Evolutionary conservation across 2,329 filamentous ascomycete genomes (phyloP), one percentile per base, ranked within the genome.

Genomic region (Calycina herbarum): DNA sequence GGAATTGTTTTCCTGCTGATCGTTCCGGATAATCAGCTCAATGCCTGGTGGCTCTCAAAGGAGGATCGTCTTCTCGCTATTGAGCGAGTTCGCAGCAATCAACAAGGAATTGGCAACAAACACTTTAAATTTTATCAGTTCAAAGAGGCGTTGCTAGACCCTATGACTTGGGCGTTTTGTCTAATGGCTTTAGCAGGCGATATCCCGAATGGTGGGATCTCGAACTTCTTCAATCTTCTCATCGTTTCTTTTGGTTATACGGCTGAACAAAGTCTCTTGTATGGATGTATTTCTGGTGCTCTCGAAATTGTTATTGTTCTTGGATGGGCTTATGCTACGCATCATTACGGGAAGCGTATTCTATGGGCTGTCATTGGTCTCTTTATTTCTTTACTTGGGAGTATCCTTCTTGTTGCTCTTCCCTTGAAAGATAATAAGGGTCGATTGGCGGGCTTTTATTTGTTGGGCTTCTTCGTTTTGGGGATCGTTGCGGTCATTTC

Each of bases 171-270:
- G 73, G 71, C 73, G 1, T 73, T 75, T 33, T 84, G 84, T 57
- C 64, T 82, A 6, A 76, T 86, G 45, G 83, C 82, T 0, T 70
- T 82, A 38, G 63, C 76, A 7, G 65, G 69, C 13, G 70, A 73
- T 63, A 74, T 76, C 61, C 72, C 72, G 15, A 75, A 75, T 64
- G 75, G 75, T 17, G 85, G 85, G 15, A 84, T 87, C 59, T 81
- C 79, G 0, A 87, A 85, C 65, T 88, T 87, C 68, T 83, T 83
- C 61, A 86, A 83, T 0, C 77, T 87, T 59, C 85, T 88, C 59
- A 86, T 87, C 68, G 74, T 85, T 64, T 83, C 83, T 8, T 75
- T 76, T 58, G 75, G 75, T 5, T 76, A 75, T 64, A 75, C 71
- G 8, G 60, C 73, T 1, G 72, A 75, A n/a, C 61, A 75, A 59